A percentile compares a stretch with the other conserved stretches of the same genome.
These are phyloP conservation scores for Decorospora gaudefroyi DNA, from an alignment of 2,329 filamentous ascomycete species.

Conservation along the genomic window DNA sequence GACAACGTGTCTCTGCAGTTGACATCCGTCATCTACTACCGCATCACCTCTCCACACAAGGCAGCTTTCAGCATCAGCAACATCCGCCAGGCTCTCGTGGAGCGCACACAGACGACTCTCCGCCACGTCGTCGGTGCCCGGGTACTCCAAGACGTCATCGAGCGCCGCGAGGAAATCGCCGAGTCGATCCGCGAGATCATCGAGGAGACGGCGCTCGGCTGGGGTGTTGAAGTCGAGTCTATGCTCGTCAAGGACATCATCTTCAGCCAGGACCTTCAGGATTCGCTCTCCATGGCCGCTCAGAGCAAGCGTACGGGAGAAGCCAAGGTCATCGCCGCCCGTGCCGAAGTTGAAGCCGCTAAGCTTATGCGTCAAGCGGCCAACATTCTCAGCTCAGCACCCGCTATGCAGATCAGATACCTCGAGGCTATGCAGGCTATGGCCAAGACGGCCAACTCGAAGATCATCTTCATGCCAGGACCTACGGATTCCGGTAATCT, in stretches of 20 bases:
- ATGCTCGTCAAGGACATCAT: conserved; percentile 99
- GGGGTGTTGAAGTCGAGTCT: conserved; percentile 95
- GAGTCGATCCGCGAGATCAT: conserved; percentile 96
- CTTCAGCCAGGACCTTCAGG: conserved; percentile 93
- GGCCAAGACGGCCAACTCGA: conserved; percentile 89
- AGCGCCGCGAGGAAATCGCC: conserved; percentile 95
- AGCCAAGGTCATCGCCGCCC: conserved; percentile 95
- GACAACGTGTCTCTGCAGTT: conserved; percentile 95
- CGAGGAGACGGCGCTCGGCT: conserved; percentile 88
- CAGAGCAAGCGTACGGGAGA: conserved; percentile 99
- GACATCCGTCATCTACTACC: conserved; percentile 98
- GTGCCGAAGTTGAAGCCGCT: conserved; percentile 93
- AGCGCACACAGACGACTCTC: conserved; percentile 96
- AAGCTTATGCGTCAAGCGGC: conserved; percentile 67
- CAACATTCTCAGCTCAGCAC: conserved; percentile 83
- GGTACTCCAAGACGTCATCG: conserved; percentile 96
- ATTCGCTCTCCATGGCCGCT: conserved; percentile 95
- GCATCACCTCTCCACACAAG: conserved; percentile 93
- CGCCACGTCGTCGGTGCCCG: conserved; percentile 95
- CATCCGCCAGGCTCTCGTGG: conserved; percentile 91
- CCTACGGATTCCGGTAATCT: no score
- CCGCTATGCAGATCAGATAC: conserved; percentile 79
- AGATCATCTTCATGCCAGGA: conserved; percentile 59
- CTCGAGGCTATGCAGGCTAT: conserved; percentile 98
- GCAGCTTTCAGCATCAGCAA: conserved; percentile 96